Base-by-base conservation (phyloP, 805 yeast genomes). In the Cyberlindnera xishuangbannaensis region DNA sequence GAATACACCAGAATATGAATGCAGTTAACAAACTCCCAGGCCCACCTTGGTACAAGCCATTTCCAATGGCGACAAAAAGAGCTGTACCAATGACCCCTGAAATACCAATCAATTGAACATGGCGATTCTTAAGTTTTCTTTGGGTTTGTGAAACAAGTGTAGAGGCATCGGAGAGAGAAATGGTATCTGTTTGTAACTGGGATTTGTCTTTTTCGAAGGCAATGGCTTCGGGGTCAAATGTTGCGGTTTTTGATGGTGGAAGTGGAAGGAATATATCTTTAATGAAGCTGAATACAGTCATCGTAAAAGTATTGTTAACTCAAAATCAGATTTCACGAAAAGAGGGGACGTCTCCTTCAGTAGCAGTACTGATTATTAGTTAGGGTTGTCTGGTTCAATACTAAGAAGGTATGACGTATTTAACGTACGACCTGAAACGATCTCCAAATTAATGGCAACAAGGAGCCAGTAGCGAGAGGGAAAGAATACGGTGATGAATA, bases 11-110 rank as follows among this genome's bases (percentile, higher is more conserved):
- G 12, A 78, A 36, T 2, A 73, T 53, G 50, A 80, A 83, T 0
- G 78, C 78, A 4, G 83, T 51, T n/a, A 84, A 56, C 28, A 83
- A 59, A 28, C 73, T 73, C 6, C 73, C 81, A 0, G 90, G 81
- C 1, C 94, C 94, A 31, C 83, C 87, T 27, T 68, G 64, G 19
- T 69, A 63, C 19, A 84, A 58, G 1, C 76, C 82, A 30, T 65
- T 58, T 11, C 87, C 87, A 36, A 81, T 78, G 17, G 84, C 71
- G 5, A 82, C 86, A 44, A 83, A 83, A 6, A 83, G 60, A 7
- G 83, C 90, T 2, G 90, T 79, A 25, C 94, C 94, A 43, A 83
- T 80, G 25, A 85, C 79, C 33, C 90, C 92, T 14, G 90, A 86
- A 16, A 84, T 78, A 10, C 85, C 82, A 40, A 84, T 76, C 33